Evolutionary conservation across 441 rosid species (phyloP).

Genomic region (Euphorbia celastroides): DNA sequence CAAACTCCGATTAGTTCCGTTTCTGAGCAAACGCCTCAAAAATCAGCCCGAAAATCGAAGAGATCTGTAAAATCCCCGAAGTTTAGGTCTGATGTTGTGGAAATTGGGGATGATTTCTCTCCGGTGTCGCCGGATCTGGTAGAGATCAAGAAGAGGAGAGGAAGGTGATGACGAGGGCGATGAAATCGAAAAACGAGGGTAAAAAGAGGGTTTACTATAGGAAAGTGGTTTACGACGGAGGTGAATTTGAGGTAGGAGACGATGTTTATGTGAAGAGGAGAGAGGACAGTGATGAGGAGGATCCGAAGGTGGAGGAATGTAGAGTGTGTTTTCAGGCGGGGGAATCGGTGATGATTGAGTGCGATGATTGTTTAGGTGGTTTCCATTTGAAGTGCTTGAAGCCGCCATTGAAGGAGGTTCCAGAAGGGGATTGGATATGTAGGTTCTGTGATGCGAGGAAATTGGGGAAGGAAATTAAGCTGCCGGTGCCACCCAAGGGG

Average conservation of each 20-base stretch:
- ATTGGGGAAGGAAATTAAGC: slow-evolving; percentile 42
- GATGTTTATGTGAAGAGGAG: slow-evolving; percentile 85
- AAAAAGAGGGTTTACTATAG: slow-evolving; percentile 59
- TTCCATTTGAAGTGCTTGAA: slow-evolving; percentile 90
- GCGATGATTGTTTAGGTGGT: slow-evolving; percentile 85
- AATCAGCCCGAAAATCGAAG: too few relatives aligned
- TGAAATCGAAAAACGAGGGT: slow-evolving; percentile 11
- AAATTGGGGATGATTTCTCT: slow-evolving; percentile 28
- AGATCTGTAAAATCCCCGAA: slow-evolving; percentile 17
- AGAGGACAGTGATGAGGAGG: slow-evolving; percentile 67
- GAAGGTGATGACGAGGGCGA: slow-evolving; percentile 22
- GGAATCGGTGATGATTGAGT: slow-evolving; percentile 66
- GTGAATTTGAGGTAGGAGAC: slow-evolving; percentile 69
- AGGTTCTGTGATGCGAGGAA: slow-evolving; percentile 57
- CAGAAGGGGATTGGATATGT: slow-evolving; percentile 90
- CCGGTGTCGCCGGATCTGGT: slow-evolving; percentile 49
- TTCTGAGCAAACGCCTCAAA: too few relatives aligned
- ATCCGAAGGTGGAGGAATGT: slow-evolving; percentile 75
- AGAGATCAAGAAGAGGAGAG: slow-evolving; percentile 44
- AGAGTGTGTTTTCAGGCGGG: slow-evolving; percentile 68
- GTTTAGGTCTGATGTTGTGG: slow-evolving; percentile 18
- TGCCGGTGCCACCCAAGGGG: slow-evolving; percentile 58
- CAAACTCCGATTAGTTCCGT: too few relatives aligned
- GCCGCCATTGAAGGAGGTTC: slow-evolving; percentile 69
- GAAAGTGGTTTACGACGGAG: slow-evolving; percentile 67